Base-by-base conservation (phyloP, 2,329 filamentous ascomycete genomes). In the Scopulariopsis brevicaulis region DNA sequence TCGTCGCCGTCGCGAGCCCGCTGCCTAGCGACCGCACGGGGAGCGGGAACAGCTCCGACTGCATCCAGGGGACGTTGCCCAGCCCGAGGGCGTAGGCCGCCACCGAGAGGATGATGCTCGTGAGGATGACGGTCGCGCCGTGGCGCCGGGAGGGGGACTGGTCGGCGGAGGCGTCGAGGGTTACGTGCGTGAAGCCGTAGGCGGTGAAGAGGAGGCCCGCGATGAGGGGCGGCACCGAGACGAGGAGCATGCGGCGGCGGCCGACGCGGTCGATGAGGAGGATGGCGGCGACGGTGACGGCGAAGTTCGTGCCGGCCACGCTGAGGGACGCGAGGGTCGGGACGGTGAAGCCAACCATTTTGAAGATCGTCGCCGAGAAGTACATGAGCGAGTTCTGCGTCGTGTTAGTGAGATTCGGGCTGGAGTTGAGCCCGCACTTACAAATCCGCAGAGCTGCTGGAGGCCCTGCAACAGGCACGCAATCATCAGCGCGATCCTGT, bases 51-150 rank as follows among this genome's bases (percentile, higher is more conserved):
- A 96, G 80, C 73, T 97, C 93, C 64, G 86, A 90, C 73, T 96
- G 92, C 79, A 96, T 93, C 93, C 93, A 97, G 0, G 93, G 92
- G 2, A 97, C 90, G 65, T 91, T 95, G 10, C 93, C 93, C 2
- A 97, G 78, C 2, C 93, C 93, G 1, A 92, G 77, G 1, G 93
- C 93, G 68, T 95, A 97, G 1, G 86, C 79, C 10, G 89, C 87
- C 1, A 96, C 91, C 70, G 95, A 96, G 8, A 90, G 64, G 70
- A 91, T 86, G 69, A 96, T 86, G 62, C 87, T 87, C 48, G 82
- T 62, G 2, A 96, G 79, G 51, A 96, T 86, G 20, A 85, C 67
- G 32, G 75, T 59, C 3, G 81, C 62, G 54, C 55, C 40, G 56
- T 50, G 62, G 60, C 43, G 60, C 57, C 53, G 55, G 34, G 60